A percentile compares a stretch with the other conserved stretches of the same genome.
Conservation (phyloP, 768 basidiomycete species). For the Trametes coccinea region DNA sequence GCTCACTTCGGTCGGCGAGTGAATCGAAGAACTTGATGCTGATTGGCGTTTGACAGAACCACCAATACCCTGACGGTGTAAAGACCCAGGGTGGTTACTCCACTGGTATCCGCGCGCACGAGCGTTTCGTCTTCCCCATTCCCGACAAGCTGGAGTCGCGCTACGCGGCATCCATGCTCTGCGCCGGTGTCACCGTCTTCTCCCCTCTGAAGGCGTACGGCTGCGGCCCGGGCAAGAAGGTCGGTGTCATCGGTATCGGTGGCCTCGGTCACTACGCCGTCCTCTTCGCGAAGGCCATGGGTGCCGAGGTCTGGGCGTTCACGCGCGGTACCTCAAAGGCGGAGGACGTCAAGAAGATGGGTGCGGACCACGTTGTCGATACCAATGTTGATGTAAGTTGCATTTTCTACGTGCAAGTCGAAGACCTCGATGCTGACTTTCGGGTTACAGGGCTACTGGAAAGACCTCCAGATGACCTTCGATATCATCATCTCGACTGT, state of each 20-base stretch:
- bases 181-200: slow-evolving; percentile 62
- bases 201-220: slow-evolving; percentile 59
- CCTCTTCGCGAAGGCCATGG: slow-evolving; percentile 54
- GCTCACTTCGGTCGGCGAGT: neutral
- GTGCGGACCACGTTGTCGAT: slow-evolving; percentile 53
- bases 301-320: slow-evolving; percentile 58
- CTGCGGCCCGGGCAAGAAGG: slow-evolving; percentile 58
- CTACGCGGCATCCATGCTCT: slow-evolving; percentile 63
- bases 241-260: slow-evolving; percentile 68
- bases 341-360: slow-evolving; percentile 57
- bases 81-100: slow-evolving; percentile 48
- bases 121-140: slow-evolving; percentile 60
- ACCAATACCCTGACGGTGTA: slow-evolving; percentile 43
- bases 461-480: slow-evolving; percentile 40
- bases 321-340: slow-evolving; percentile 55
- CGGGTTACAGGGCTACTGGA: slow-evolving; percentile 38
- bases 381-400: slow-evolving; percentile 34
- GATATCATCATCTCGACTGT: slow-evolving; percentile 48
- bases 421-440: neutral
- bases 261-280: slow-evolving; percentile 49
- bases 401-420: neutral
- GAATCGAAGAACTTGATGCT: neutral
- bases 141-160: slow-evolving; percentile 53
- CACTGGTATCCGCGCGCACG: slow-evolving; percentile 45
- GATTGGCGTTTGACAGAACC: slow-evolving; percentile 26